Conservation (phyloP, 441 rosid genomes). For the Gossypium lobatum region DNA sequence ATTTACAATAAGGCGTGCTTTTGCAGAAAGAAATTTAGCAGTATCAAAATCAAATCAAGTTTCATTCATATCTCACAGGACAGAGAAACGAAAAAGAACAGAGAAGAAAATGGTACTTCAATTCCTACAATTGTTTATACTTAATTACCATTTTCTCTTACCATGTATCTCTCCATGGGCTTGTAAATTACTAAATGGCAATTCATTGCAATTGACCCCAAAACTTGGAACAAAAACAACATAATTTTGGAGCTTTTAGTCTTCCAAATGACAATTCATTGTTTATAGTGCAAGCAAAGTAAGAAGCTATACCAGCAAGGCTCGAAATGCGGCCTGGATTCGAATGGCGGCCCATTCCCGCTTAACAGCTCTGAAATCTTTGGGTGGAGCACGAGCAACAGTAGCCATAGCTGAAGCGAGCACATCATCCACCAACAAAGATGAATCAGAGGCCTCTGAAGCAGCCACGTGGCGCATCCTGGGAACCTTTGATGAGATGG, state of each 20-base stretch:
- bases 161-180: not conserved
- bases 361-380: conserved; percentile 52
- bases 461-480: conserved; percentile 32
- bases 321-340: conserved; percentile 73
- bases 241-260: not conserved
- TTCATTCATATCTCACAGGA: not conserved
- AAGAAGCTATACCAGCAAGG: conserved; percentile 43
- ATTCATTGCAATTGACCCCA: not conserved
- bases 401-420: conserved; percentile 66
- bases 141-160: no score
- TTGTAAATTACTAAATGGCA: not conserved
- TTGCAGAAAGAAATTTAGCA: no score
- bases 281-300: not conserved
- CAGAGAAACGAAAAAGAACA: not conserved
- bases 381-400: conserved; percentile 58
- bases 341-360: conserved; percentile 80
- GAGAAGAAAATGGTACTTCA: not conserved
- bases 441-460: conserved; percentile 42
- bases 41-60: no score
- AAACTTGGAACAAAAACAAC: no score
- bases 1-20: not conserved
- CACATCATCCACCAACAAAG: conserved; percentile 27
- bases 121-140: not conserved
- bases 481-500: conserved; percentile 35
- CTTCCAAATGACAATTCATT: not conserved